Evolutionary conservation across 2,329 filamentous ascomycete species (phyloP).

Genomic region (Penicillium sp.): DNA sequence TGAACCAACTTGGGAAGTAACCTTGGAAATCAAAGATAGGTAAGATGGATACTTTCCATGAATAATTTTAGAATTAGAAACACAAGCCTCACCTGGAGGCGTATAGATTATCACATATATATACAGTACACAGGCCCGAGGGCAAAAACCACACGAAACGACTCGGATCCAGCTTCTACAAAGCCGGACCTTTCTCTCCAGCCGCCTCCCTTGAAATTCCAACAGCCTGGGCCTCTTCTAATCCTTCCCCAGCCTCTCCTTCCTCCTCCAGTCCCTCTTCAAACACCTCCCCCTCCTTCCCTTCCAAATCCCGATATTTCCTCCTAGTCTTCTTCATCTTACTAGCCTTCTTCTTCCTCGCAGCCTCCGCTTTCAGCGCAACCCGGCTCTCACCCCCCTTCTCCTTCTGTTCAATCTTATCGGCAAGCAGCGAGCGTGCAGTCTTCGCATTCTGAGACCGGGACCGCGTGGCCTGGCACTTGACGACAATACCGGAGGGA

Average conservation of each 20-base stretch:
- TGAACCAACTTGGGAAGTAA: too few species aligned
- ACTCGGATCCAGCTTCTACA: background rate
- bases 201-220: background rate
- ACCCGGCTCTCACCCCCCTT: constrained; percentile 75
- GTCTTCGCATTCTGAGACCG: constrained; percentile 83
- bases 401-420: constrained; percentile 70
- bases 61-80: background rate
- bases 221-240: background rate
- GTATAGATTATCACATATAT: background rate
- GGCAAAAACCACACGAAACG: background rate
- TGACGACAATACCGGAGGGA: constrained; percentile 88
- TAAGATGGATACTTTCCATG: too few species aligned
- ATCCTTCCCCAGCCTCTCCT: background rate
- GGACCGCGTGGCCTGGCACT: constrained; percentile 88
- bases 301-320: constrained; percentile 44
- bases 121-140: background rate
- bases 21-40: background rate
- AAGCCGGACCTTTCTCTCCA: background rate
- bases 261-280: background rate
- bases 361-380: constrained; percentile 77
- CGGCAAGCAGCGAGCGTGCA: constrained; percentile 73
- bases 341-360: constrained; percentile 60
- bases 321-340: constrained; percentile 45
- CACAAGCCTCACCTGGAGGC: background rate
- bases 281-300: constrained; percentile 19